Percentiles rank a stretch among this genome's conserved stretches.
These are phyloP conservation scores for Macrocybe gigantea DNA, from an alignment of 768 basidiomycete species.

Conservation along the genomic window DNA sequence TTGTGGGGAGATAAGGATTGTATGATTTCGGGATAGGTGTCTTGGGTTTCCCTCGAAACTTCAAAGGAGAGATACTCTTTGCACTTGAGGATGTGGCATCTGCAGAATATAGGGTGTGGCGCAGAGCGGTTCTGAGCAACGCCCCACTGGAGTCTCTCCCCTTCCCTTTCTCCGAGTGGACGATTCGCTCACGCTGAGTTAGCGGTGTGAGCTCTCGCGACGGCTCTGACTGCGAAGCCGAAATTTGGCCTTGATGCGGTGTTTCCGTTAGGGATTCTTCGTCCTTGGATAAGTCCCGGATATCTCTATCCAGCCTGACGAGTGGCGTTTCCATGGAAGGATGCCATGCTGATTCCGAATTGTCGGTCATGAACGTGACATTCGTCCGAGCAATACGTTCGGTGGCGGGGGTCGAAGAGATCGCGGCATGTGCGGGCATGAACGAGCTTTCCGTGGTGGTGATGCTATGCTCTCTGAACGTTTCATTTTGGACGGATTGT, in stretches of 20 bases:
- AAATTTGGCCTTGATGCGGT: too few relatives aligned
- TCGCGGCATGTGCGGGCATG: conserved; percentile 62
- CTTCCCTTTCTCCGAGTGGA: conserved; percentile 35
- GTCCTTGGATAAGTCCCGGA: conserved; percentile 42
- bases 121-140: conserved; percentile 44
- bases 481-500: conserved; percentile 13
- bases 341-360: conserved; percentile 60
- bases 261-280: conserved; percentile 6
- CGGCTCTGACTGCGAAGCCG: too few relatives aligned
- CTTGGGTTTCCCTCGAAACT: conserved; percentile 45
- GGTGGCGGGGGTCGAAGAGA: conserved; percentile 76
- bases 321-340: conserved; percentile 71
- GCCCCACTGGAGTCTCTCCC: conserved; percentile 34
- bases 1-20: conserved; percentile 58
- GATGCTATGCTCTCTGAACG: conserved; percentile 40
- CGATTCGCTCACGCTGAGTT: too few relatives aligned
- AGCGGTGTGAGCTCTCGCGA: too few relatives aligned
- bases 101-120: conserved; percentile 40
- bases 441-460: conserved; percentile 59
- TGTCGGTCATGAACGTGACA: conserved; percentile 31
- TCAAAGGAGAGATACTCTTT: conserved; percentile 40
- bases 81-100: conserved; percentile 30
- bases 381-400: conserved; percentile 28
- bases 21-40: conserved; percentile 49
- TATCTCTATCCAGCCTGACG: conserved; percentile 55